Percentiles rank a stretch among this genome's conserved stretches.
Evolutionary conservation across 2,329 filamentous ascomycete genomes (phyloP).

Genomic region (Botryosphaeria agaves): DNA sequence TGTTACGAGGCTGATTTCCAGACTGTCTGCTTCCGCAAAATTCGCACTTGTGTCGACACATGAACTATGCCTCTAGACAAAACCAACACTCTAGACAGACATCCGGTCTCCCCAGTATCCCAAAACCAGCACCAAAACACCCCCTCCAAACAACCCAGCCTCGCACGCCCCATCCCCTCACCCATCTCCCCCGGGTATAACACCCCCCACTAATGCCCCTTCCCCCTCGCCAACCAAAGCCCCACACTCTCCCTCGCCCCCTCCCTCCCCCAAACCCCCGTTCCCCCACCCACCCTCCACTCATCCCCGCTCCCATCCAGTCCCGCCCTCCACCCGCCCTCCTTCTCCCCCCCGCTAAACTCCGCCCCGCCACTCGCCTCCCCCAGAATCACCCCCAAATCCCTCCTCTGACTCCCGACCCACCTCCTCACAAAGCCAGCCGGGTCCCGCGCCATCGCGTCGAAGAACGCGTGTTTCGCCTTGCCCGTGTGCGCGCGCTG

Average conservation of each 20-base stretch:
- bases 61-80: no score
- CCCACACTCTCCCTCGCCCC: constrained; percentile 45
- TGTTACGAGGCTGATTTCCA: no score
- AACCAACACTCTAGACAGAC: no score
- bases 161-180: no score
- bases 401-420: constrained; percentile 80
- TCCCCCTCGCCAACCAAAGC: constrained; percentile 35
- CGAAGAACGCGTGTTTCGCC: constrained; percentile 79
- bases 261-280: constrained; percentile 45
- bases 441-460: constrained; percentile 61
- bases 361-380: constrained; percentile 33
- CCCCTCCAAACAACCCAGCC: no score
- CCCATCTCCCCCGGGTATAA: no score
- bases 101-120: no score
- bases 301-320: constrained; percentile 42
- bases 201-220: background rate
- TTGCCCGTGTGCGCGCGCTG: constrained; percentile 74
- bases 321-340: constrained; percentile 34
- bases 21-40: no score
- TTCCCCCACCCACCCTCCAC: constrained; percentile 47
- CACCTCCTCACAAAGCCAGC: constrained; percentile 72
- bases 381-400: constrained; percentile 74
- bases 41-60: no score
- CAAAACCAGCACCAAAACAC: no score
- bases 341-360: constrained; percentile 14